Evolutionary conservation across 495 filamentous ascomycete genomes (phyloP), one percentile per base, ranked within the genome.

Genomic region (Penicillium ucsense): DNA sequence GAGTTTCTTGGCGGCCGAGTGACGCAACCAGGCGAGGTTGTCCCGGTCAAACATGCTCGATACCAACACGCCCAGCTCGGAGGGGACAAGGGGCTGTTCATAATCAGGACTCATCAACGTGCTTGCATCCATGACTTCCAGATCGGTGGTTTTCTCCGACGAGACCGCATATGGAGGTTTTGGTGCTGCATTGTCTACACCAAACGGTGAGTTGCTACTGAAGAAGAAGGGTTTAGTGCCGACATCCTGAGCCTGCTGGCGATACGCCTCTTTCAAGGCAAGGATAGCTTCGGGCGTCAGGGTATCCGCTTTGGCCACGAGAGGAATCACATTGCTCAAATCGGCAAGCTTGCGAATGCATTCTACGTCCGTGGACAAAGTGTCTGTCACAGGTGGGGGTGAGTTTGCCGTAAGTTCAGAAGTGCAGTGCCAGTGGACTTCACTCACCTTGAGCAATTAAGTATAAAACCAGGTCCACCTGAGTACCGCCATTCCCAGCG

Each of bases 41-140:
- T 94, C 84, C 5, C 75, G 75, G 36, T 88, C 81, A 55, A 98
- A 91, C 7, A 97, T 66, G 33, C 80, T 77, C 31, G 77, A 64
- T 35, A 96, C 82, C 8, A 99, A 72, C 9, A 65, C 59, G 8
- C 59, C 52, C 6, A 99, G 77, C 51, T 99, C 94, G 20, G 89
- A 90, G 30, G 76, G 61, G 8, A 88, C 65, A 2, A 97, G 73
- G 3, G 94, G 94, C 47, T 88, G 85, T 11, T 95, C 73, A 62
- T 99, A 99, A 54, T 91, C 86, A 3, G 94, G 82, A 40, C 81
- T 88, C 92, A 99, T 99, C 9, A 99, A 74, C 0, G 92, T 78
- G 56, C 87, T 94, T 30, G 92, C 92, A 58, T 99, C 92, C 88
- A 99, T 95, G 39, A 76, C 84, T 27, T 95, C 89, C 43, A 83